Conservation (phyloP, 495 filamentous ascomycete genomes). For the Aspergillus kassunensis region DNA sequence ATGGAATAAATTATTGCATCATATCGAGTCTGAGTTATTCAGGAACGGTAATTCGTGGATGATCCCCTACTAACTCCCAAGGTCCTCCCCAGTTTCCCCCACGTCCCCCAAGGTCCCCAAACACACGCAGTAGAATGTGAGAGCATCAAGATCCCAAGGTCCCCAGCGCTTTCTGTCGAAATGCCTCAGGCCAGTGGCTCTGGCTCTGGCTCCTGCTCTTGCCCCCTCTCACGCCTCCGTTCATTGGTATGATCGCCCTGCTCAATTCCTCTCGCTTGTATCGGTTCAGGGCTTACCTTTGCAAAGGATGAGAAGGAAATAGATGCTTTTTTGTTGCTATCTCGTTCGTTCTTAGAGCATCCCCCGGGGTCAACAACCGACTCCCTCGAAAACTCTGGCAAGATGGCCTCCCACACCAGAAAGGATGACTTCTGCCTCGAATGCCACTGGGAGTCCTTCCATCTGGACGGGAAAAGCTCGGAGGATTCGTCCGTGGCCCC, state of each 20-base stretch:
- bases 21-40: background rate
- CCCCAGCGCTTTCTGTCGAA: slow-evolving; percentile 20
- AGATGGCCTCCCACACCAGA: slow-evolving; percentile 36
- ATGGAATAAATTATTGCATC: no score
- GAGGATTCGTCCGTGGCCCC: slow-evolving; percentile 19
- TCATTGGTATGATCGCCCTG: slow-evolving; percentile 10
- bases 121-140: background rate
- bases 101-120: slow-evolving; percentile 16
- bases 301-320: slow-evolving; percentile 1
- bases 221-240: slow-evolving; percentile 10
- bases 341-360: slow-evolving; percentile 14
- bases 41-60: slow-evolving; percentile 3
- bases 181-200: slow-evolving; percentile 16
- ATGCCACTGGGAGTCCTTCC: slow-evolving; percentile 42
- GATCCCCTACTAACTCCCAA: slow-evolving; percentile 25
- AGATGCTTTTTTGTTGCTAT: slow-evolving; percentile 4
- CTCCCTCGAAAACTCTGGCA: slow-evolving; percentile 10
- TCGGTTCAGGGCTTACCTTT: background rate
- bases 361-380: background rate
- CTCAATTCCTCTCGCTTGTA: background rate
- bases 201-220: slow-evolving; percentile 6
- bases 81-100: slow-evolving; percentile 23
- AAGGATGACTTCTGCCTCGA: slow-evolving; percentile 40
- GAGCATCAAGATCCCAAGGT: slow-evolving; percentile 29
- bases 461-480: slow-evolving; percentile 32